A percentile compares a stretch with the other conserved stretches of the same genome.
These are phyloP conservation scores for Kitagawia praeruptora DNA, from an alignment of 129 eudicot genomes.

Conservation along the genomic window DNA sequence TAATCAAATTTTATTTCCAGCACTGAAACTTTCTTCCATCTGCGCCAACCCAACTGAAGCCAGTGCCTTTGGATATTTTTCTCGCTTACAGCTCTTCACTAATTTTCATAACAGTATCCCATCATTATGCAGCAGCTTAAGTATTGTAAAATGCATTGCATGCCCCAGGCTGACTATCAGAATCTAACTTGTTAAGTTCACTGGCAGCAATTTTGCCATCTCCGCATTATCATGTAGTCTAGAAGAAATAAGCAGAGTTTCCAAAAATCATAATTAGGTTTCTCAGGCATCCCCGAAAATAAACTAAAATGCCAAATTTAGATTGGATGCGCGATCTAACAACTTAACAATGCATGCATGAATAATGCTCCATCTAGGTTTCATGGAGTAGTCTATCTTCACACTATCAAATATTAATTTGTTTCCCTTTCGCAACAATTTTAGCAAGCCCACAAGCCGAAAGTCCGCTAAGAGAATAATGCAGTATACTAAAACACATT, in stretches of 20 bases:
- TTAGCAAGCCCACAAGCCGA: slow-evolving; percentile 90
- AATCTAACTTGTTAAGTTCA: slow-evolving; percentile 51
- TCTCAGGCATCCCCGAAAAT: slow-evolving; percentile 52
- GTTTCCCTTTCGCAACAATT: slow-evolving; percentile 44
- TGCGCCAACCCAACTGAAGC: slow-evolving; percentile 75
- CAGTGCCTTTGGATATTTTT: slow-evolving; percentile 52
- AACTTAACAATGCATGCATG: slow-evolving; percentile 45
- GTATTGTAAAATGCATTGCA: slow-evolving; percentile 62
- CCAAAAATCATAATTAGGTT: slow-evolving; percentile 50
- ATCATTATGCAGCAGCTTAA: slow-evolving; percentile 76
- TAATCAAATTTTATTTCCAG: not conserved
- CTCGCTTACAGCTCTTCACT: slow-evolving; percentile 72
- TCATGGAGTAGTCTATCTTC: slow-evolving; percentile 18
- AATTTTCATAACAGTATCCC: slow-evolving; percentile 70
- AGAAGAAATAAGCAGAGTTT: slow-evolving; percentile 52
- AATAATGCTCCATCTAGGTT: slow-evolving; percentile 29
- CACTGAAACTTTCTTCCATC: slow-evolving; percentile 30
- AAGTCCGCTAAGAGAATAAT: slow-evolving; percentile 37
- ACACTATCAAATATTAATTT: slow-evolving; percentile 56
- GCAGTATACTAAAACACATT: too few relatives aligned
- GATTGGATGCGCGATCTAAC: slow-evolving; percentile 66
- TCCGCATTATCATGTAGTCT: slow-evolving; percentile 63
- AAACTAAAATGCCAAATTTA: slow-evolving; percentile 50
- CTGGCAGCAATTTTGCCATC: slow-evolving; percentile 74
- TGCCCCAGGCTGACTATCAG: slow-evolving; percentile 64